Percentiles rank a stretch among this genome's conserved stretches.
Conservation (phyloP, 768 basidiomycete genomes). For the Amanita rubescens region DNA sequence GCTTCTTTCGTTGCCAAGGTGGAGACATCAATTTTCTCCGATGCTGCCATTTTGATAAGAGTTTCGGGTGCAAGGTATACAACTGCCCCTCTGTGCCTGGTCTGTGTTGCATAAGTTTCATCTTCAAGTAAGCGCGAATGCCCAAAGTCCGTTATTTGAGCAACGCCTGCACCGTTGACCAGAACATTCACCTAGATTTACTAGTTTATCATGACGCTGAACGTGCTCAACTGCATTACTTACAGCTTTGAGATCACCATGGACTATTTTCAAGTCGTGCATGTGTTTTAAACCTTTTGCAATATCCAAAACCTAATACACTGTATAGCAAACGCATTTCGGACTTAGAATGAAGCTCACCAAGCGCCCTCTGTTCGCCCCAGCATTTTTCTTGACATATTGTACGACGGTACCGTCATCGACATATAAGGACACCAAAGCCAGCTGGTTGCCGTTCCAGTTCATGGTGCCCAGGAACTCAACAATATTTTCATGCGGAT, state of each 20-base stretch:
- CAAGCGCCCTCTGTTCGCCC: not conserved
- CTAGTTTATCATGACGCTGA: not conserved
- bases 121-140: not conserved
- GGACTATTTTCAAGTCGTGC: not conserved
- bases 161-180: not conserved
- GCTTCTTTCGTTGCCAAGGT: not conserved
- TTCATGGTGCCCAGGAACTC: not conserved
- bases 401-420: not conserved
- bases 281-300: not conserved
- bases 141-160: not conserved
- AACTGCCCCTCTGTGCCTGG: not conserved
- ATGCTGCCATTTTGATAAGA: too few relatives aligned
- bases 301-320: not conserved
- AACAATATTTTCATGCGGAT: not conserved
- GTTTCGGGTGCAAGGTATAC: not conserved
- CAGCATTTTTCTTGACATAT: not conserved
- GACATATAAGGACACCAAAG: not conserved
- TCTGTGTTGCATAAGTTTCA: not conserved
- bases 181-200: not conserved
- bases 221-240: not conserved
- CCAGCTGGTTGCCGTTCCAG: not conserved
- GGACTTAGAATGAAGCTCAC: not conserved
- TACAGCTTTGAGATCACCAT: conserved; percentile 2
- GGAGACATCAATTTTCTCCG: too few relatives aligned
- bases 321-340: not conserved